Evolutionary conservation across 139 green algal species (phyloP).

Genomic region (Chlorella sp.): DNA sequence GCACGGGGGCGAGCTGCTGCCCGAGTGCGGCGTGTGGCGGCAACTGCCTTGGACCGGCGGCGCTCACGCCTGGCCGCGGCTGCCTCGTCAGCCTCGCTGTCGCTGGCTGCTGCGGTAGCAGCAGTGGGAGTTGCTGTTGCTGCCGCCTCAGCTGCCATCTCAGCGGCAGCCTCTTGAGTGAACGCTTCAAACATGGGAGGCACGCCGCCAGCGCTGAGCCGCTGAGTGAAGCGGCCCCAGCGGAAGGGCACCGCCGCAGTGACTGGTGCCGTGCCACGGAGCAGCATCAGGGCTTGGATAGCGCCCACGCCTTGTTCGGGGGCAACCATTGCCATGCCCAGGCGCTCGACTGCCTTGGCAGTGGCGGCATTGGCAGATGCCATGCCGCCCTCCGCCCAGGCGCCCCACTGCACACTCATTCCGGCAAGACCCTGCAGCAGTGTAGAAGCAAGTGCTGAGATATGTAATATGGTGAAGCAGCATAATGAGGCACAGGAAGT

Average conservation of each 20-base stretch:
- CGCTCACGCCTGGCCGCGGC: background rate
- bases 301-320: conserved; percentile 48
- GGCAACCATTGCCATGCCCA: conserved; percentile 72
- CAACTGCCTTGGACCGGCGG: background rate
- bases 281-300: conserved; percentile 49
- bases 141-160: conserved; percentile 24
- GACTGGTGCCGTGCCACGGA: conserved; percentile 1
- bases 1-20: conserved; percentile 54
- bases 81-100: background rate
- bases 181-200: conserved; percentile 47
- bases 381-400: conserved; percentile 90
- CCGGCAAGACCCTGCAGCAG: conserved; percentile 9
- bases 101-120: background rate
- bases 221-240: conserved; percentile 48
- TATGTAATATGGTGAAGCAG: no score
- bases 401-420: conserved; percentile 86
- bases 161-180: background rate
- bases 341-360: conserved; percentile 68
- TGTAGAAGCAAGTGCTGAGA: no score
- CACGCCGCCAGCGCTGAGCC: conserved; percentile 24
- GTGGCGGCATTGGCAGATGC: conserved; percentile 63
- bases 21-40: background rate
- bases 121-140: background rate
- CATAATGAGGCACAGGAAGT: no score
- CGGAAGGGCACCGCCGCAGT: conserved; percentile 43